Evolutionary conservation across 306 rosid genomes (phyloP).

Genomic region (Parietaria judaica): DNA sequence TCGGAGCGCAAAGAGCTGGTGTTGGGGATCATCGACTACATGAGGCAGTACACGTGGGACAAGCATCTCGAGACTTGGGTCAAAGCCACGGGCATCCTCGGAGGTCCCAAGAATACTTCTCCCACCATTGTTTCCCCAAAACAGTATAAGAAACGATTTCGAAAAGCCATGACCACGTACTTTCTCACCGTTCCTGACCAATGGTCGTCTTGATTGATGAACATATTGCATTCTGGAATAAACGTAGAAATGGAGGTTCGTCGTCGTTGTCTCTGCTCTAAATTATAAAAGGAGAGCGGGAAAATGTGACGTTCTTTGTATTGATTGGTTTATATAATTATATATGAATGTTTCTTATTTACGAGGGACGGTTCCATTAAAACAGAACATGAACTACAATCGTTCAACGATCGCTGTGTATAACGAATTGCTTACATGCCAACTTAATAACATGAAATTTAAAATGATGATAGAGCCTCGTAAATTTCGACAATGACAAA

Average conservation of each 20-base stretch:
- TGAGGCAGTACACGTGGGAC: constrained; percentile 99
- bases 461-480: too few species aligned
- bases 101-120: constrained; percentile 79
- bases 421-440: too few species aligned
- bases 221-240: constrained; percentile 26
- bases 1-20: constrained; percentile 84
- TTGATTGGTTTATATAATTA: too few species aligned
- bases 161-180: constrained; percentile 95
- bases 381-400: too few species aligned
- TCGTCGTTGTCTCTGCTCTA: constrained; percentile 13
- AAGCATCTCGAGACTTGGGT: constrained; percentile 99
- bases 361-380: too few species aligned
- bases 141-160: constrained; percentile 90
- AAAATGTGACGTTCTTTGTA: too few species aligned
- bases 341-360: too few species aligned
- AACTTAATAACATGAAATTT: too few species aligned
- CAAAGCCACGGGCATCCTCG: constrained; percentile 86
- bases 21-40: constrained; percentile 86
- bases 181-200: constrained; percentile 91
- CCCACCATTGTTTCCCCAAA: constrained; percentile 88
- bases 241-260: constrained; percentile 15
- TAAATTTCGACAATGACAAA: not conserved
- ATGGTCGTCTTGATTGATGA: constrained; percentile 45
- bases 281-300: too few species aligned
- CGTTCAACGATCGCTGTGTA: too few species aligned